These are phyloP conservation scores for Leccinum fibrillosum DNA, from an alignment of 768 basidiomycete species.

Conservation along the genomic window DNA sequence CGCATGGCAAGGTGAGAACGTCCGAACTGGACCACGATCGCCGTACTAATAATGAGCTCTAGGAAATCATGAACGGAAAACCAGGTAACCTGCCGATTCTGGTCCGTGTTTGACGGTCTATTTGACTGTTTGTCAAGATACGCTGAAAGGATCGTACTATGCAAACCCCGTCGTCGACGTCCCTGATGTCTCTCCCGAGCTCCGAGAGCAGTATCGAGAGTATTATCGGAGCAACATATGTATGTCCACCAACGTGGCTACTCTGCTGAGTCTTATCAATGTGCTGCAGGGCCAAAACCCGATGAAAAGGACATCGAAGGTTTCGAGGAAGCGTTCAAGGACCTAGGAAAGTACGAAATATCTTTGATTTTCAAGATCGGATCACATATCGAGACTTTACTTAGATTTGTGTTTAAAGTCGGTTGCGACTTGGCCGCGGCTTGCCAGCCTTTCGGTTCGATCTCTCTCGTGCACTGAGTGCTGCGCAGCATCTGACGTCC, in stretches of 20 bases:
- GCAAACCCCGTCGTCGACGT: constrained; percentile 71
- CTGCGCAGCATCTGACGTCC: constrained; percentile 1
- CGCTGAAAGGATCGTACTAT: constrained; percentile 91
- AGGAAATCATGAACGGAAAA: constrained; percentile 97
- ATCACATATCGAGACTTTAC: constrained; percentile 3
- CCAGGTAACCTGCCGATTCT: constrained; percentile 47
- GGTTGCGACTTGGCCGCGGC: constrained; percentile 81
- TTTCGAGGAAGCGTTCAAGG: constrained; percentile 87
- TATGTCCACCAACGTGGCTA: constrained; percentile 31
- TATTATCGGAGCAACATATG: constrained; percentile 91
- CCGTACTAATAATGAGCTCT: neutral
- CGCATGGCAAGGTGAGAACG: constrained; percentile 79
- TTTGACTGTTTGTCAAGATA: constrained; percentile 45
- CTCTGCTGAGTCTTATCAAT: neutral
- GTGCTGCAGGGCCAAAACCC: constrained; percentile 56
- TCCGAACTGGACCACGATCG: neutral
- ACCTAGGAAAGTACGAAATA: constrained; percentile 58
- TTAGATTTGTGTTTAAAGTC: constrained; percentile 75
- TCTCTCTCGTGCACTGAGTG: neutral
- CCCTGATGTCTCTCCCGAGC: constrained; percentile 55
- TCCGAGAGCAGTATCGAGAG: constrained; percentile 63
- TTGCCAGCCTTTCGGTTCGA: constrained; percentile 85
- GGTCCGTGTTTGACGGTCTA: neutral
- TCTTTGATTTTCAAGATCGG: neutral
- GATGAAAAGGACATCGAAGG: constrained; percentile 61